These are phyloP conservation scores for Phytopythium litorale DNA, from an alignment of 352 stramenopile genomes.

Conservation along the genomic window DNA sequence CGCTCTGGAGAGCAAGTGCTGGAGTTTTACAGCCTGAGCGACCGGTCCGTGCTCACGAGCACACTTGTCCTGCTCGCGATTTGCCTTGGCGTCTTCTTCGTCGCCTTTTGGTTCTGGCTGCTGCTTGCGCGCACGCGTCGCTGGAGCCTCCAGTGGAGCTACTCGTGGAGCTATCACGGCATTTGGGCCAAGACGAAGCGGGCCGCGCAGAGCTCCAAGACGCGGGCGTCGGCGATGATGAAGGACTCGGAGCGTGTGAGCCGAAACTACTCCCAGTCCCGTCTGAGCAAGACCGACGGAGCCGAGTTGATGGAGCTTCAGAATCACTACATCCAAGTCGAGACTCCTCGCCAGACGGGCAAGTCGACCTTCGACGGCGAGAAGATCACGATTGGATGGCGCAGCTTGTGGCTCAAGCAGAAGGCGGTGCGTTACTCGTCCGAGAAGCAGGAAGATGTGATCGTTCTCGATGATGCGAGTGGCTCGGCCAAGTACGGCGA, in stretches of 20 bases:
- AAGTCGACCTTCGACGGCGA: conserved; percentile 13
- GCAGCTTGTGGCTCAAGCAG: conserved; percentile 21
- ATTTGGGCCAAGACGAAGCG: neutral
- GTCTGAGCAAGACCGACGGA: conserved; percentile 1
- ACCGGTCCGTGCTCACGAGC: conserved; percentile 28
- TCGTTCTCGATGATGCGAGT: conserved; percentile 21
- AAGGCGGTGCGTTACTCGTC: neutral
- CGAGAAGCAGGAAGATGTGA: conserved; percentile 3
- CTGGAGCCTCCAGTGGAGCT: conserved; percentile 23
- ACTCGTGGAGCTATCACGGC: conserved; percentile 18
- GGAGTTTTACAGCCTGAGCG: conserved; percentile 40
- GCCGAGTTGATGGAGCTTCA: conserved; percentile 1
- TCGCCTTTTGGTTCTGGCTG: conserved; percentile 30
- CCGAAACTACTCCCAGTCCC: neutral
- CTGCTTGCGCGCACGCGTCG: conserved; percentile 18
- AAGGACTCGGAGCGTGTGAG: conserved; percentile 2
- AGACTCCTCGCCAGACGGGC: conserved; percentile 21
- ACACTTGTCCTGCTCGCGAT: conserved; percentile 34
- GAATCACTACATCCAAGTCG: conserved; percentile 31
- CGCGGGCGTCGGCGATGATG: neutral
- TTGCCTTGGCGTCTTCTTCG: conserved; percentile 28
- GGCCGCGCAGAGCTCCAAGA: neutral
- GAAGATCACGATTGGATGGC: conserved; percentile 24
- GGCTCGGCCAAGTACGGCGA: conserved; percentile 26
- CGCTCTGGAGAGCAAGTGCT: conserved; percentile 34